Evolutionary conservation across 805 yeast species (phyloP).

Genomic region (Cyberlindnera maclurae): DNA sequence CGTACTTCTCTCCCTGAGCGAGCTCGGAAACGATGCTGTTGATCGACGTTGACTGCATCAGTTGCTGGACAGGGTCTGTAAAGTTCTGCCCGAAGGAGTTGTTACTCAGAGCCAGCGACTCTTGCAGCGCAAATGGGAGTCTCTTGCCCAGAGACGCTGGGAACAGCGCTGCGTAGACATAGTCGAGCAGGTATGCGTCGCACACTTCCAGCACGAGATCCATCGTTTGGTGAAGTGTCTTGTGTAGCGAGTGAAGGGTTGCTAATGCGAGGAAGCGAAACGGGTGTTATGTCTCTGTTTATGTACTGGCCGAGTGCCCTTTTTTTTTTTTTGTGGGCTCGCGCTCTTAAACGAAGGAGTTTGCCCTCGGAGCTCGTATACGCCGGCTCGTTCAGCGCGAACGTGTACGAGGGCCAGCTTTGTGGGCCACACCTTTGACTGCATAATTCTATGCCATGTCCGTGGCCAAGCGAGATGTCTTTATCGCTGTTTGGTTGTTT

Average conservation of each 20-base stretch:
- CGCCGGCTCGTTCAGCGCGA: too few relatives aligned
- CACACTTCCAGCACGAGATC: conserved; percentile 81
- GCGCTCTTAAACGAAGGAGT: not conserved
- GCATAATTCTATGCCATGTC: too few relatives aligned
- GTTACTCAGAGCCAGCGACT: conserved; percentile 21
- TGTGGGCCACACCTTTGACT: too few relatives aligned
- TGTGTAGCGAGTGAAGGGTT: not conserved
- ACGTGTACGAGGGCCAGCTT: too few relatives aligned
- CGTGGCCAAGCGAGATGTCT: too few relatives aligned
- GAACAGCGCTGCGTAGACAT: conserved; percentile 57
- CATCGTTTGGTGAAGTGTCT: conserved; percentile 41
- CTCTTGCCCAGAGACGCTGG: conserved; percentile 47
- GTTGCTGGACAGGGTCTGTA: conserved; percentile 10
- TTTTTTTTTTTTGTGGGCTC: conserved; percentile 1
- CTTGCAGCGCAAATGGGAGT: conserved; percentile 26
- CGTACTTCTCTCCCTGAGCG: conserved; percentile 43
- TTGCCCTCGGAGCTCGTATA: not conserved
- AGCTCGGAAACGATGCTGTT: conserved; percentile 14
- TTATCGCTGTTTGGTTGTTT: too few relatives aligned
- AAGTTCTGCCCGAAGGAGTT: conserved; percentile 18
- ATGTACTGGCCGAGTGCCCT: not conserved
- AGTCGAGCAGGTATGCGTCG: conserved; percentile 72
- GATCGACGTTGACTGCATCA: conserved; percentile 7
- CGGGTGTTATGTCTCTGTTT: conserved; percentile 1
- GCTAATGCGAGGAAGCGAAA: not conserved